Percentiles rank a stretch among this genome's conserved stretches.
phyloP scores from a whole-genome alignment of 2,329 filamentous ascomycete species.

The Colletotrichum kahawae region DNA sequence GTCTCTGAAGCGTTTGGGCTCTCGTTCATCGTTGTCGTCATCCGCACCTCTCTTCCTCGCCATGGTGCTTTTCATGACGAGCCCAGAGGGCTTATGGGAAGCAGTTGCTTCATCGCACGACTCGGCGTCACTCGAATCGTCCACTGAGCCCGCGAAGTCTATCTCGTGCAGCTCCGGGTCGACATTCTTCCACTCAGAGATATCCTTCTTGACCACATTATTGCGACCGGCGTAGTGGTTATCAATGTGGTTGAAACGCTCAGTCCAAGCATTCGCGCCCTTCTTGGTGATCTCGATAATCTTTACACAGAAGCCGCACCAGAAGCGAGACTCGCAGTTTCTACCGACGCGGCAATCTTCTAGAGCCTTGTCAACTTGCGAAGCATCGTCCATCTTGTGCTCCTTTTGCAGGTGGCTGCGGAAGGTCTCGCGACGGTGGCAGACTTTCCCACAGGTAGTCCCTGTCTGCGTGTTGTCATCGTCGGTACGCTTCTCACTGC shows the following conservation, averaged over 20 bases:
- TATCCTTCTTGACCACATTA: slow-evolving; percentile 40
- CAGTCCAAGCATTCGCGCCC: slow-evolving; percentile 61
- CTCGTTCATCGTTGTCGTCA: slow-evolving; percentile 14
- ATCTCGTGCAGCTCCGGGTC: slow-evolving; percentile 29
- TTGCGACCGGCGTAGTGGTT: slow-evolving; percentile 66
- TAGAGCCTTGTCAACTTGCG: slow-evolving; percentile 46
- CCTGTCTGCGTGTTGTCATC: background rate
- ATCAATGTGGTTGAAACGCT: slow-evolving; percentile 75
- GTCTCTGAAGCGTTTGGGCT: slow-evolving; percentile 15
- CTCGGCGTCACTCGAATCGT: slow-evolving; percentile 4
- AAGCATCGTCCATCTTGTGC: slow-evolving; percentile 44
- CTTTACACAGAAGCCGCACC: slow-evolving; percentile 82
- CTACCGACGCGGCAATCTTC: slow-evolving; percentile 65
- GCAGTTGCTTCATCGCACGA: background rate
- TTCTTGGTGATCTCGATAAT: slow-evolving; percentile 57
- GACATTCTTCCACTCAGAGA: slow-evolving; percentile 60
- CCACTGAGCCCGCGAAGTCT: background rate
- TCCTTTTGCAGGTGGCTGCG: slow-evolving; percentile 62
- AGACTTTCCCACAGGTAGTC: slow-evolving; percentile 61
- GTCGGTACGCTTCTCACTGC: slow-evolving; percentile 46
- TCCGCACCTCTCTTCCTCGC: background rate
- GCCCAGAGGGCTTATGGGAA: background rate
- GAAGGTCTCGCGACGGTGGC: slow-evolving; percentile 64
- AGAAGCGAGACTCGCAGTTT: slow-evolving; percentile 72
- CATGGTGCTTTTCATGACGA: background rate